Percentiles rank a stretch among this genome's conserved stretches.
These are phyloP conservation scores for Boletus fagicola DNA, from an alignment of 768 basidiomycete genomes.

Conservation along the genomic window DNA sequence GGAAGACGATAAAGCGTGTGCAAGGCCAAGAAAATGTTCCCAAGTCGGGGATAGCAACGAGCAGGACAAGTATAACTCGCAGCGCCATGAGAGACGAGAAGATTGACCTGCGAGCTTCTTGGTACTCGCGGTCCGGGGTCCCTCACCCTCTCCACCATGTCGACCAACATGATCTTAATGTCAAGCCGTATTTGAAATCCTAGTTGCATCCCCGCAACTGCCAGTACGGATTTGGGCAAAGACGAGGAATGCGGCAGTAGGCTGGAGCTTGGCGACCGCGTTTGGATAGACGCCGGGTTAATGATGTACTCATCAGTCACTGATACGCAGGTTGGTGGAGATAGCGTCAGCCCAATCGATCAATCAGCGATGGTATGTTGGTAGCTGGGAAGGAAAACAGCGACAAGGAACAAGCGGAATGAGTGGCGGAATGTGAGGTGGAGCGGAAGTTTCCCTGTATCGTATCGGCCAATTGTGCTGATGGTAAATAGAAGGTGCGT, in stretches of 20 bases:
- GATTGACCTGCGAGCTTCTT: slow-evolving; percentile 13
- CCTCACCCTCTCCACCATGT: slow-evolving; percentile 9
- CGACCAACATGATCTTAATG: slow-evolving; percentile 4
- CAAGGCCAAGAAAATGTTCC: slow-evolving; percentile 11
- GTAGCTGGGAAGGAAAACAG: not conserved
- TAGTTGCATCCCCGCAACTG: slow-evolving; percentile 18
- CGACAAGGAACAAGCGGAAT: not conserved
- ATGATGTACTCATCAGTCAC: slow-evolving; percentile 1
- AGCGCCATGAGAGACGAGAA: slow-evolving; percentile 26
- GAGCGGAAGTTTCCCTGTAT: slow-evolving; percentile 10
- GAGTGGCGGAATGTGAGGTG: slow-evolving; percentile 2
- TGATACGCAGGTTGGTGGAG: slow-evolving; percentile 10
- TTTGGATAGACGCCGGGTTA: slow-evolving; percentile 8
- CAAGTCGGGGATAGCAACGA: slow-evolving; percentile 25
- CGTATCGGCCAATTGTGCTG: slow-evolving; percentile 23
- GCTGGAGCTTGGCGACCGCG: slow-evolving; percentile 23
- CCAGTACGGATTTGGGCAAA: slow-evolving; percentile 17
- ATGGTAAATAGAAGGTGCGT: slow-evolving; percentile 16
- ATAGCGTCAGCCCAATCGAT: slow-evolving; percentile 11
- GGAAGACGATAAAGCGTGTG: slow-evolving; percentile 16
- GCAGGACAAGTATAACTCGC: slow-evolving; percentile 14
- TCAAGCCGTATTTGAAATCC: slow-evolving; percentile 19
- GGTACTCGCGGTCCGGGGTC: slow-evolving; percentile 11
- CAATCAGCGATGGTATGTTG: slow-evolving; percentile 10
- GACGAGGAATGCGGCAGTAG: slow-evolving; percentile 20